Percentiles rank a stretch among this genome's conserved stretches.
Conservation (phyloP, 2,329 filamentous ascomycete genomes). For the Trichocomaceae sp. region DNA sequence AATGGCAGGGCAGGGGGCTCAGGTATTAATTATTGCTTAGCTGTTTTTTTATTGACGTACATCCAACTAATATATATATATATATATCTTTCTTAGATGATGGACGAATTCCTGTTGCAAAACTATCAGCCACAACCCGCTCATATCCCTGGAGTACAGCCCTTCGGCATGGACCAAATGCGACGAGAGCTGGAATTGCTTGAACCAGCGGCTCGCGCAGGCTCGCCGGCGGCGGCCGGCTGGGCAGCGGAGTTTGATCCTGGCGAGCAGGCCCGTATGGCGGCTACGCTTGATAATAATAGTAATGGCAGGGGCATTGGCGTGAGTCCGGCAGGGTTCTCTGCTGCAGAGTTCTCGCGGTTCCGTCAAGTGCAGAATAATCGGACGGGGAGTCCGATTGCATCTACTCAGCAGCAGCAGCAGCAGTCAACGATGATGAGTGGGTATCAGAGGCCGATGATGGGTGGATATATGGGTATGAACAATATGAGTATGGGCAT, state of each 20-base stretch:
- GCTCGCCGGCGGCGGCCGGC: slow-evolving; percentile 39
- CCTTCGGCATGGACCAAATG: slow-evolving; percentile 63
- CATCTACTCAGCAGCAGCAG: slow-evolving; percentile 32
- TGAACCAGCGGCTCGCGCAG: slow-evolving; percentile 48
- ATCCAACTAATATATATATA: neutral
- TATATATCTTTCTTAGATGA: slow-evolving; percentile 55
- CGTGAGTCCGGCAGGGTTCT: slow-evolving; percentile 51
- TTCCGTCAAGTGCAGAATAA: slow-evolving; percentile 64
- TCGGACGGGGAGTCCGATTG: slow-evolving; percentile 53
- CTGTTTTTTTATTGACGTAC: neutral
- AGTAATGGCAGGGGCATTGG: slow-evolving; percentile 49
- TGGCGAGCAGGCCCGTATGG: slow-evolving; percentile 61
- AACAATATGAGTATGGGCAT: slow-evolving; percentile 21
- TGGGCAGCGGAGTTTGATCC: slow-evolving; percentile 62
- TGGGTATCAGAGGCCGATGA: slow-evolving; percentile 41
- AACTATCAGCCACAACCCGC: slow-evolving; percentile 38
- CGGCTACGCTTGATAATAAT: neutral
- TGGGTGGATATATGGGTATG: slow-evolving; percentile 38
- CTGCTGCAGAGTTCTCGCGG: slow-evolving; percentile 74
- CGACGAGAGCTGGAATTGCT: slow-evolving; percentile 57
- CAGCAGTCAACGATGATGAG: slow-evolving; percentile 56
- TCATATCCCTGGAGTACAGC: slow-evolving; percentile 50
- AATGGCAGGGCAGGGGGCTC: slow-evolving; percentile 65
- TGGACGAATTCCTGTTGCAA: slow-evolving; percentile 88
- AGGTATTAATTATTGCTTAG: slow-evolving; percentile 43